Evolutionary conservation across 192 early-diverging fungal species (phyloP).

Genomic region (Gonapodya prolifera): DNA sequence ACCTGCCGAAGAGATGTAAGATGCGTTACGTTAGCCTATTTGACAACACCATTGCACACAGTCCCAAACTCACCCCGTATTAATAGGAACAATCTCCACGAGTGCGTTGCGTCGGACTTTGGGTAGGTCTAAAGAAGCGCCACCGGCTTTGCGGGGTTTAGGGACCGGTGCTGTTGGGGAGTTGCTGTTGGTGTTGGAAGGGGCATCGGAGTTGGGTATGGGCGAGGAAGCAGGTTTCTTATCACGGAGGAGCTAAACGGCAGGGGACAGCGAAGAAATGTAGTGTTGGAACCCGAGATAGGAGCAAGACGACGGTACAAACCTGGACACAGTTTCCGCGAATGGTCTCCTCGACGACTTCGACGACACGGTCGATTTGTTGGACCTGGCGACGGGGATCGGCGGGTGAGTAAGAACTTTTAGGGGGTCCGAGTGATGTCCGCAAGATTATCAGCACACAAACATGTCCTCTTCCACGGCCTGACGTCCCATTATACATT

Average conservation of each 20-base stretch:
- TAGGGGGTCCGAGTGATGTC: too few species aligned
- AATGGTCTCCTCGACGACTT: conserved; percentile 44
- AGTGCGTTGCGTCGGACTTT: conserved; percentile 38
- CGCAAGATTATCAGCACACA: too few species aligned
- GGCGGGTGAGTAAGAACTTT: too few species aligned
- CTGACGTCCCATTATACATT: too few species aligned
- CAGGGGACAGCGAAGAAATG: too few species aligned
- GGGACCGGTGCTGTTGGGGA: too few species aligned
- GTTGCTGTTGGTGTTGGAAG: background rate
- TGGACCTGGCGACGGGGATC: conserved; percentile 37
- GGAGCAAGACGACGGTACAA: background rate
- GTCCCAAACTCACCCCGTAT: conserved; percentile 25
- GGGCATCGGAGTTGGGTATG: background rate
- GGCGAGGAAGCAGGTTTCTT: conserved; percentile 10
- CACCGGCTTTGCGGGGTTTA: conserved; percentile 28
- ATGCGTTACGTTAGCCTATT: too few species aligned
- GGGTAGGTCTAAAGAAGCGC: conserved; percentile 35
- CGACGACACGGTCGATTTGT: conserved; percentile 45
- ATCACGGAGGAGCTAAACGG: conserved; percentile 27
- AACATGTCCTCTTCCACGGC: too few species aligned
- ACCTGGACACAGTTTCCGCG: conserved; percentile 24
- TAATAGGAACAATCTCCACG: conserved; percentile 49
- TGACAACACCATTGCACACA: background rate
- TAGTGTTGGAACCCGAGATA: too few species aligned
- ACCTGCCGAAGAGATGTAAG: conserved; percentile 14